A percentile compares a stretch with the other conserved stretches of the same genome.
Conservation (phyloP, 2,329 filamentous ascomycete species). For the Clonostachys sp. region DNA sequence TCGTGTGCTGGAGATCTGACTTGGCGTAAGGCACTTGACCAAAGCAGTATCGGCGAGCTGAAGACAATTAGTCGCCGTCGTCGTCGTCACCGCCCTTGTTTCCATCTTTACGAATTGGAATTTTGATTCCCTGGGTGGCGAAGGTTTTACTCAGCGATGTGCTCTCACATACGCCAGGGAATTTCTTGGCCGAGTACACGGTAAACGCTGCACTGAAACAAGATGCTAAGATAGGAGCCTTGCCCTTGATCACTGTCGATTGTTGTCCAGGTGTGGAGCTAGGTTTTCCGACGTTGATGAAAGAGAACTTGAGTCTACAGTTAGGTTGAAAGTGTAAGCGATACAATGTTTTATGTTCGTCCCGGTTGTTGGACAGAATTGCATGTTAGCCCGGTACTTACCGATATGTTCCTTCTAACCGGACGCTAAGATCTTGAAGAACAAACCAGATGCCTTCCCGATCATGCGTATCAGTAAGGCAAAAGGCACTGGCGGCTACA, state of each 20-base stretch:
- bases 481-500: constrained; percentile 82
- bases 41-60: neutral
- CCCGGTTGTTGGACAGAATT: neutral
- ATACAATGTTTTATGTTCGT: neutral
- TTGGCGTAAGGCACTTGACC: neutral
- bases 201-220: constrained; percentile 87
- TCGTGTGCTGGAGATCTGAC: neutral
- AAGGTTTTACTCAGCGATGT: constrained; percentile 90
- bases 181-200: constrained; percentile 96
- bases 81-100: constrained; percentile 51
- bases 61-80: constrained; percentile 17
- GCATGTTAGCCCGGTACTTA: constrained; percentile 29
- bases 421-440: constrained; percentile 88
- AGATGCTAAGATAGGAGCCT: constrained; percentile 76
- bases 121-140: constrained; percentile 91
- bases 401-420: constrained; percentile 89
- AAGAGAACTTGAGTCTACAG: constrained; percentile 61
- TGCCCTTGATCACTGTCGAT: constrained; percentile 61
- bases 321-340: neutral
- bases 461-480: constrained; percentile 71
- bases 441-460: constrained; percentile 96
- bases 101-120: constrained; percentile 88
- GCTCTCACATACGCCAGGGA: constrained; percentile 94
- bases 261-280: constrained; percentile 21
- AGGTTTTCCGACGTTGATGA: constrained; percentile 74